Evolutionary conservation across 2,329 filamentous ascomycete genomes (phyloP).

Genomic region (Aspergillus spinulosporus): DNA sequence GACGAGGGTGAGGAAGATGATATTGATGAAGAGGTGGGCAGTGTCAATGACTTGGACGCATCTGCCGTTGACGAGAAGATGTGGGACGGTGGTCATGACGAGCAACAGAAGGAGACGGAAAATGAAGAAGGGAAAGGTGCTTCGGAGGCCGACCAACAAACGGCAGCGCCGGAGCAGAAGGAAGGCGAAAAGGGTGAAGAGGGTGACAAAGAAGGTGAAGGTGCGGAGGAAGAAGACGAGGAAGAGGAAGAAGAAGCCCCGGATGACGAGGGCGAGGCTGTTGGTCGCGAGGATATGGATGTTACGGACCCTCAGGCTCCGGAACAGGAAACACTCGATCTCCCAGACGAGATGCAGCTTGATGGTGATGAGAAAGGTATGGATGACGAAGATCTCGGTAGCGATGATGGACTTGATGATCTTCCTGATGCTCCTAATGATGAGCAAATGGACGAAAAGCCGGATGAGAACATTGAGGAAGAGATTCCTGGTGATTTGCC

Average conservation of each 20-base stretch:
- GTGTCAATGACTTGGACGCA: slow-evolving; percentile 86
- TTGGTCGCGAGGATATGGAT: slow-evolving; percentile 64
- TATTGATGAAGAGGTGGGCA: slow-evolving; percentile 85
- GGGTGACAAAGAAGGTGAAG: slow-evolving; percentile 46
- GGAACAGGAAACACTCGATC: slow-evolving; percentile 76
- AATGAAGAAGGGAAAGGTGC: slow-evolving; percentile 65
- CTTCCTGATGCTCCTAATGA: slow-evolving; percentile 44
- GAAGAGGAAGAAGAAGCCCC: slow-evolving; percentile 49
- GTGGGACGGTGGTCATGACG: slow-evolving; percentile 82
- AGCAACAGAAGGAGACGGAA: slow-evolving; percentile 68
- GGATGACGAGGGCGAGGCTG: slow-evolving; percentile 62
- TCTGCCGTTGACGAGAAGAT: slow-evolving; percentile 96
- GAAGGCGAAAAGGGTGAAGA: slow-evolving; percentile 47
- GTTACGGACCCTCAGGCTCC: slow-evolving; percentile 73
- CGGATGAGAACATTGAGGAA: slow-evolving; percentile 32
- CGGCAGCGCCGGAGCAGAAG: slow-evolving; percentile 52
- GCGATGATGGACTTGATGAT: slow-evolving; percentile 49
- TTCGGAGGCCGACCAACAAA: slow-evolving; percentile 59
- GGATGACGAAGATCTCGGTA: slow-evolving; percentile 46
- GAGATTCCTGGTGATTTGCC: slow-evolving; percentile 33
- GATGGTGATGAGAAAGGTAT: slow-evolving; percentile 64
- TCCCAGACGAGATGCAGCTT: slow-evolving; percentile 85
- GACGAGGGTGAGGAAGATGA: slow-evolving; percentile 62
- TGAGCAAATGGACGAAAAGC: slow-evolving; percentile 35
- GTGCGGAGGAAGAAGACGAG: slow-evolving; percentile 58